phyloP scores from a whole-genome alignment of 495 filamentous ascomycete species.

The Talaromyces proteolyticus region DNA sequence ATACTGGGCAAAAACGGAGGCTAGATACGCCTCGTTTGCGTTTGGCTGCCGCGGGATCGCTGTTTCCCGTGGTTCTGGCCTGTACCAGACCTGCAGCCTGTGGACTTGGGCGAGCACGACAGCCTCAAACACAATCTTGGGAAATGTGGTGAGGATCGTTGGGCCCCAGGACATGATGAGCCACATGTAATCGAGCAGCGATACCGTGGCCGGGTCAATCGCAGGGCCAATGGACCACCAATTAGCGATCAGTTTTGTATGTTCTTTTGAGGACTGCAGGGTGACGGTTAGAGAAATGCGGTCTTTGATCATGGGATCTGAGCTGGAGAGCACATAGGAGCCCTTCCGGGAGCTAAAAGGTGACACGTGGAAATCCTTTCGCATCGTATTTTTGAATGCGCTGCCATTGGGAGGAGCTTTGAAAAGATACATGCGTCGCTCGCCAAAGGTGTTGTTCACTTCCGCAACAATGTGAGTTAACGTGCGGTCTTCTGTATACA shows the following conservation, averaged over 20 bases:
- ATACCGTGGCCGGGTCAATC: background rate
- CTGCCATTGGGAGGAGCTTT: slow-evolving; percentile 6
- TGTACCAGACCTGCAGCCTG: background rate
- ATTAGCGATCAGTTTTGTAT: background rate
- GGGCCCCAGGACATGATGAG: background rate
- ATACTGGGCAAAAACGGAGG: background rate
- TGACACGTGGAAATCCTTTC: slow-evolving; percentile 68
- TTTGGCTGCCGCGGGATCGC: background rate
- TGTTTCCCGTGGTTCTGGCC: background rate
- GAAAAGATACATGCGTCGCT: slow-evolving; percentile 44
- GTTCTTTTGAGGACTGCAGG: background rate
- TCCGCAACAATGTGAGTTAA: slow-evolving; percentile 62
- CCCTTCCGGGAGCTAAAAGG: slow-evolving; percentile 66
- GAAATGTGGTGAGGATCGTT: background rate
- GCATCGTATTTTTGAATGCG: slow-evolving; percentile 43
- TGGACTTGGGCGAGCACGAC: background rate
- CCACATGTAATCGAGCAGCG: background rate
- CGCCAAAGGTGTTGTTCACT: slow-evolving; percentile 71
- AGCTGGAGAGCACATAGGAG: slow-evolving; percentile 26
- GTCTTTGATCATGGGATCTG: background rate
- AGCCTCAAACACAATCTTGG: background rate
- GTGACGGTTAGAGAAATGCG: background rate
- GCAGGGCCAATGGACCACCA: background rate
- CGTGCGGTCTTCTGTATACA: slow-evolving; percentile 50
- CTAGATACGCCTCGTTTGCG: background rate